These are phyloP conservation scores for Alloteropsis angusta DNA, from an alignment of 202 grass and related monocot species.

Conservation along the genomic window DNA sequence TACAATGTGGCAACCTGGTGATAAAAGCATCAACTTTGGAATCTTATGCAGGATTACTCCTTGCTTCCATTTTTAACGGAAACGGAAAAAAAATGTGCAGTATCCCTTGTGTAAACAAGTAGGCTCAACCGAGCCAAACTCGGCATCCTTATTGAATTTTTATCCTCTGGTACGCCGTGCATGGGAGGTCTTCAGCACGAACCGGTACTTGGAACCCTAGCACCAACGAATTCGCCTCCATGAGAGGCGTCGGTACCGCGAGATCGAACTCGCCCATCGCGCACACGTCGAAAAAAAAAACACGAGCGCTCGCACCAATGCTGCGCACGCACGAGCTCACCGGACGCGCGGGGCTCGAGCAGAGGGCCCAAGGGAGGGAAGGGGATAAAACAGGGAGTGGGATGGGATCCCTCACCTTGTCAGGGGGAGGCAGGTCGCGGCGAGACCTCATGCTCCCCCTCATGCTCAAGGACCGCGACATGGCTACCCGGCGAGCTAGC, in stretches of 20 bases:
- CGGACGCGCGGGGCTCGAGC: not conserved
- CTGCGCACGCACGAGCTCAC: not conserved
- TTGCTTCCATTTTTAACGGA: not conserved
- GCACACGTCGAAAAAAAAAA: not conserved
- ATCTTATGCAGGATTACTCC: not conserved
- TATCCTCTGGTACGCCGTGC: not conserved
- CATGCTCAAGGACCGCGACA: constrained; percentile 62
- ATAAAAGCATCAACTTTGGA: not conserved
- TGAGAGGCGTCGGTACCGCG: not conserved
- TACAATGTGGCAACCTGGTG: not conserved
- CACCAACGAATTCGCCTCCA: not conserved
- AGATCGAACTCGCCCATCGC: constrained; percentile 14
- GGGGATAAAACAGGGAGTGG: not conserved
- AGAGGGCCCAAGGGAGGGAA: not conserved
- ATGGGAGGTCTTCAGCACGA: not conserved
- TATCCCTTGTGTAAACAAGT: not conserved
- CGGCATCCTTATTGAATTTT: not conserved
- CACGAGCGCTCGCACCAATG: not conserved
- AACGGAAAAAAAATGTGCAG: not conserved
- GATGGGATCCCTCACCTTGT: constrained; percentile 50
- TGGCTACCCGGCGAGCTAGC: constrained; percentile 11
- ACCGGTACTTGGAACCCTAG: constrained; percentile 34
- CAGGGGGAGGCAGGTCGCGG: constrained; percentile 66
- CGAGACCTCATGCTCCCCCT: constrained; percentile 51
- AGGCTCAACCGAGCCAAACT: not conserved